Percentiles rank a stretch among this genome's conserved stretches.
Evolutionary conservation across 176 grass and related monocot genomes (phyloP).

Genomic region (Triticum turgidum): DNA sequence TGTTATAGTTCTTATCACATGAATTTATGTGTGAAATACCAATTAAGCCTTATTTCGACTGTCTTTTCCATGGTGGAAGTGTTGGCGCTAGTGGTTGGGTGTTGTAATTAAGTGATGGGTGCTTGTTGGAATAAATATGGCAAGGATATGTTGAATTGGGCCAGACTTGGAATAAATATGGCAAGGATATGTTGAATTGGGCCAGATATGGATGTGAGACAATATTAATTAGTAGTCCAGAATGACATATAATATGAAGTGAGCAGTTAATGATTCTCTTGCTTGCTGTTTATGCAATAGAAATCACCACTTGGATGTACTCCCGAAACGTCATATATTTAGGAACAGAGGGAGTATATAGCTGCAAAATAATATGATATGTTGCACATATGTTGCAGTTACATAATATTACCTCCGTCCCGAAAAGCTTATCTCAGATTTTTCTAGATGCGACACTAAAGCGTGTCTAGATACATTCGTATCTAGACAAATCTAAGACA

Average conservation of each 20-base stretch:
- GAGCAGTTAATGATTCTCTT: neutral
- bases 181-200: neutral
- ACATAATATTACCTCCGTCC: neutral
- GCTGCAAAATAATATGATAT: neutral
- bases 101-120: neutral
- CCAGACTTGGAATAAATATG: neutral
- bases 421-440: too few relatives aligned
- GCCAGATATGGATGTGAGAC: neutral
- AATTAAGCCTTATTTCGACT: neutral
- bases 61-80: neutral
- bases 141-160: neutral
- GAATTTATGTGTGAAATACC: neutral
- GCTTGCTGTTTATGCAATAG: neutral
- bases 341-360: neutral
- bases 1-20: neutral
- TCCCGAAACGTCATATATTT: too few relatives aligned
- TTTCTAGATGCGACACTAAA: too few relatives aligned
- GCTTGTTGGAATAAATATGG: neutral
- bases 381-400: neutral
- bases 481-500: too few relatives aligned
- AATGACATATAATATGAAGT: neutral
- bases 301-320: neutral
- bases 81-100: neutral
- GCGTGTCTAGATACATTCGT: too few relatives aligned
- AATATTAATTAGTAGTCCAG: neutral